These are phyloP conservation scores for Polyrhizophydium stewartii DNA, from an alignment of 371 early-diverging fungal genomes.

Conservation along the genomic window DNA sequence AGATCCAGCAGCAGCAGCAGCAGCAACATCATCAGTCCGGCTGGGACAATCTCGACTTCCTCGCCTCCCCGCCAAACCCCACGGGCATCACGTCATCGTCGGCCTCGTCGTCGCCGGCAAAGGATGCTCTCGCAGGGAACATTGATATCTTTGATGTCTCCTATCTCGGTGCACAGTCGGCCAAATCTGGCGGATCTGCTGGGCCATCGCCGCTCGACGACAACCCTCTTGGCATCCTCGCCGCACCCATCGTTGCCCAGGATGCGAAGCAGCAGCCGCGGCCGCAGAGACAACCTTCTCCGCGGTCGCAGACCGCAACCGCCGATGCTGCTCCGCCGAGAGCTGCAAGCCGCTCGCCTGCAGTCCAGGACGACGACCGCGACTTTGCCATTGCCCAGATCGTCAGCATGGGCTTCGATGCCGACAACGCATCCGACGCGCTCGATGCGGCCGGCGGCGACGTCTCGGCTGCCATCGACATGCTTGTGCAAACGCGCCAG, in stretches of 20 bases:
- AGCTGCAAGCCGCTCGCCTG: too few relatives aligned
- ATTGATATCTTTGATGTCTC: conserved; percentile 18
- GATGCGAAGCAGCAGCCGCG: neutral
- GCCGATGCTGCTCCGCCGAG: neutral
- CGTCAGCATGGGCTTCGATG: conserved; percentile 72
- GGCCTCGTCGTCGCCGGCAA: too few relatives aligned
- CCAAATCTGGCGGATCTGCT: neutral
- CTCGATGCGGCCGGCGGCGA: conserved; percentile 59
- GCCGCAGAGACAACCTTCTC: too few relatives aligned
- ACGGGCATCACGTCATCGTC: too few relatives aligned
- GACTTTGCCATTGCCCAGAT: conserved; percentile 53
- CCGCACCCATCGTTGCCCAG: neutral
- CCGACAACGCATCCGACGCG: conserved; percentile 57
- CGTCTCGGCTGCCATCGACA: conserved; percentile 55
- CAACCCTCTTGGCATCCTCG: conserved; percentile 11
- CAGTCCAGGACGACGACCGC: neutral
- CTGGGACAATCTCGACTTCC: too few relatives aligned
- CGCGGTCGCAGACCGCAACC: neutral
- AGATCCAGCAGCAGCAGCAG: too few relatives aligned
- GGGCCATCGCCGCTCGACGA: conserved; percentile 2
- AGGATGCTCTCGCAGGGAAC: too few relatives aligned
- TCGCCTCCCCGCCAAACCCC: too few relatives aligned
- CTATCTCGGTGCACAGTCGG: conserved; percentile 7
- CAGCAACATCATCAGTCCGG: too few relatives aligned
- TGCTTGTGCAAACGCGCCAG: conserved; percentile 19